Evolutionary conservation across 2,329 filamentous ascomycete genomes (phyloP).

Genomic region (Pseudocercospora eumusae): DNA sequence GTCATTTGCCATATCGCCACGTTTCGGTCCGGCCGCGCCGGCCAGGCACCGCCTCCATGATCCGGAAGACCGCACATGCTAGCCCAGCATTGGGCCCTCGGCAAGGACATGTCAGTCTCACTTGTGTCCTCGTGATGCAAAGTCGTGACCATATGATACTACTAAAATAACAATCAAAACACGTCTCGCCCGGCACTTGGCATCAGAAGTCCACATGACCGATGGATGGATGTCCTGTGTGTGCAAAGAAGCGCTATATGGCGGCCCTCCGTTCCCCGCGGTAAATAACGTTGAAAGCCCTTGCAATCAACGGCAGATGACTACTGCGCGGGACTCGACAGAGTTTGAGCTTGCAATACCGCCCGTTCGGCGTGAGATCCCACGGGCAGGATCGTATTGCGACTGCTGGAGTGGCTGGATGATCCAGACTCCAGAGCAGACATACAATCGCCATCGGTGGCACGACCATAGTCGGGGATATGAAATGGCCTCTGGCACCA

Average conservation of each 20-base stretch:
- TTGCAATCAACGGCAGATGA: constrained; percentile 4
- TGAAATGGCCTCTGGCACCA: neutral
- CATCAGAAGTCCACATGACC: neutral
- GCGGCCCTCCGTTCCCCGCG: neutral
- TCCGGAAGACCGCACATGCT: constrained; percentile 1
- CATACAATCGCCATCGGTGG: neutral
- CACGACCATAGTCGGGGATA: neutral
- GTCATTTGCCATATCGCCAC: neutral
- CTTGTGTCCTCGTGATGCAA: neutral
- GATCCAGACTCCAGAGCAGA: neutral
- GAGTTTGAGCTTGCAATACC: constrained; percentile 8
- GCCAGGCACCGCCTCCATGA: constrained; percentile 4
- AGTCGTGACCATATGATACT: no score
- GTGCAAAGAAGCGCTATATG: neutral
- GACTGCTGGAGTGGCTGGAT: neutral
- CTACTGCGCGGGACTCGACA: neutral
- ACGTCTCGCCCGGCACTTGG: neutral
- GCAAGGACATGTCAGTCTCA: neutral
- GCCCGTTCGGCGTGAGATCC: constrained; percentile 5
- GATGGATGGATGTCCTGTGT: neutral
- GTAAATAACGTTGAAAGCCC: neutral
- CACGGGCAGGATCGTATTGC: neutral
- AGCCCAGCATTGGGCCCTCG: neutral
- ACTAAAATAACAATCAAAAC: neutral
- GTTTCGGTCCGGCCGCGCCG: constrained; percentile 3